These are phyloP conservation scores for Boeremia exigua DNA, from an alignment of 2,329 filamentous ascomycete species.

Conservation along the genomic window DNA sequence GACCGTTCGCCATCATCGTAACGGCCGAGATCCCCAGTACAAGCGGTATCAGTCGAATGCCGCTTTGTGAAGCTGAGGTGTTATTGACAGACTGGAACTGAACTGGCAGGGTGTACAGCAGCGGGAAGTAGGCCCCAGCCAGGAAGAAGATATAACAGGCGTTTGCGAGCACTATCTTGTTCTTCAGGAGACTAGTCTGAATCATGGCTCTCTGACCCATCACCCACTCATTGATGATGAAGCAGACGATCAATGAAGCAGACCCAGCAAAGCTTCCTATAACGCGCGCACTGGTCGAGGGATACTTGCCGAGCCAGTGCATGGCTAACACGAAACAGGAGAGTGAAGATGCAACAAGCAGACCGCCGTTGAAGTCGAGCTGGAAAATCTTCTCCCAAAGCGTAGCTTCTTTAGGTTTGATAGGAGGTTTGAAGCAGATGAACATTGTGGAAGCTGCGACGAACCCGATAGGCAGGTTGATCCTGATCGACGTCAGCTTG, in stretches of 20 bases:
- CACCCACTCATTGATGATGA: slow-evolving; percentile 42
- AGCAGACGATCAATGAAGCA: slow-evolving; percentile 53
- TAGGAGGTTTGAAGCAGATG: slow-evolving; percentile 29
- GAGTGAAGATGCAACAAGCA: slow-evolving; percentile 26
- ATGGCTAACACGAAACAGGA: slow-evolving; percentile 38
- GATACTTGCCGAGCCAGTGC: slow-evolving; percentile 38
- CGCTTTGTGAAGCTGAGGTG: slow-evolving; percentile 33
- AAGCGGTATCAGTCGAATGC: slow-evolving; percentile 37
- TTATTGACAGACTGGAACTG: slow-evolving; percentile 39
- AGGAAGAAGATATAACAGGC: slow-evolving; percentile 32
- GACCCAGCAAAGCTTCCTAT: slow-evolving; percentile 58
- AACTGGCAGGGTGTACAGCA: slow-evolving; percentile 38
- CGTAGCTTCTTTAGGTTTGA: slow-evolving; percentile 16
- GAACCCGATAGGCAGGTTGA: slow-evolving; percentile 52
- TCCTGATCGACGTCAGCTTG: slow-evolving; percentile 37
- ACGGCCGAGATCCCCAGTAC: slow-evolving; percentile 36
- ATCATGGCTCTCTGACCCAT: slow-evolving; percentile 39
- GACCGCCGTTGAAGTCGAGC: slow-evolving; percentile 33
- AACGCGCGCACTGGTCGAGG: slow-evolving; percentile 54
- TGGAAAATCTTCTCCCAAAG: slow-evolving; percentile 29
- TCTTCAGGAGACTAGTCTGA: slow-evolving; percentile 30
- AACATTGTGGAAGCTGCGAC: slow-evolving; percentile 36
- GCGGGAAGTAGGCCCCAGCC: slow-evolving; percentile 35
- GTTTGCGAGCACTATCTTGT: slow-evolving; percentile 23
- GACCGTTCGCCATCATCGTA: slow-evolving; percentile 34